Evolutionary conservation across 345 rosid genomes (phyloP), one percentile per base, ranked within the genome.

Genomic region (Theobroma cacao): DNA sequence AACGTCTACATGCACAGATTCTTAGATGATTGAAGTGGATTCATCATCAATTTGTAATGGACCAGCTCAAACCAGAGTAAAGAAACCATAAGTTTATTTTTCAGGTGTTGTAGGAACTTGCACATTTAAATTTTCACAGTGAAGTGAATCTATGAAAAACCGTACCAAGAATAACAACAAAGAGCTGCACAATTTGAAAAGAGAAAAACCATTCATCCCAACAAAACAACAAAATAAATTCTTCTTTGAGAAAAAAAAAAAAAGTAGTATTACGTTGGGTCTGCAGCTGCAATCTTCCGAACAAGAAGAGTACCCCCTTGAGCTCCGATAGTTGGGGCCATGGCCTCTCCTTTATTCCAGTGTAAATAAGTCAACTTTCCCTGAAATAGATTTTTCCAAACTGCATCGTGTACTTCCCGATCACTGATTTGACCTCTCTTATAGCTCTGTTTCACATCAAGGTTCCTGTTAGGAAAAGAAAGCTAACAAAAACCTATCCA

Each of bases 221-320:
- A 47, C 31, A 58, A 26, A 26, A 43, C 47, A 62, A 31, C 17
- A 31, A 36, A 30, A 61, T 2, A 28, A 33, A 22, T 8, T 7
- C n/a, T 9, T n/a, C 0, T 17, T 17, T 50, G 0, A 3, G 22
- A 2, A 17, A 48, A 28, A 22, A 38, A 47, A 58, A 66, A 76
- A 20, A 62, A 77, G 79, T 52, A 65, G 61, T 47, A 84, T 87
- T 87, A 94, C 97, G 64, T 79, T 73, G 94, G 87, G 87, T 86
- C 81, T 41, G 90, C 89, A 50, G 76, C 43, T 20, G 98, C 91
- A 84, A 96, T 81, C 83, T 93, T 96, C 59, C 99, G 90, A 59
- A 96, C 85, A 24, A 96, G 99, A 84, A 92, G 95, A 15, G 98
- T 90, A 72, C 92, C 90, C n/a, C 89, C 90, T 58, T 88, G 79